Conservation (phyloP, 2,329 filamentous ascomycete species). For the Cordyceps cicadae region DNA sequence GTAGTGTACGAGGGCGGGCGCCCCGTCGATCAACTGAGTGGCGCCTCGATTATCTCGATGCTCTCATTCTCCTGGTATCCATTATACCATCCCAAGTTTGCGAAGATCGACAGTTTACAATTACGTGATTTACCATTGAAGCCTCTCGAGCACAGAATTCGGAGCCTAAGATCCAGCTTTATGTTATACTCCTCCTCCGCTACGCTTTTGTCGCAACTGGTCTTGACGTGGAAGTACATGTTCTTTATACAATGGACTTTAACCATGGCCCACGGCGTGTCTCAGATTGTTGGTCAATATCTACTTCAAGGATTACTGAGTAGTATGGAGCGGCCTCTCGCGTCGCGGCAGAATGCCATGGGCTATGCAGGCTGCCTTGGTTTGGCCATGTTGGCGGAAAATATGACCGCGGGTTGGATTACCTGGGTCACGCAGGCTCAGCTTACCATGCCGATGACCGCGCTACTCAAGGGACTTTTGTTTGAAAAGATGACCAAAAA, state of each 20-base stretch:
- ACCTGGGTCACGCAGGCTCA: constrained; percentile 4
- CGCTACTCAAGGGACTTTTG: constrained; percentile 7
- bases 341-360: constrained; percentile 53
- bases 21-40: constrained; percentile 50
- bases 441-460: background rate
- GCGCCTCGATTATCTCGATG: constrained; percentile 45
- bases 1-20: constrained; percentile 48
- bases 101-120: constrained; percentile 25
- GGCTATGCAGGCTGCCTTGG: constrained; percentile 41
- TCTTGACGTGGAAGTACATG: background rate
- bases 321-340: background rate
- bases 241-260: constrained; percentile 2
- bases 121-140: background rate
- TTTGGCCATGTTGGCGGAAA: constrained; percentile 44
- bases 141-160: background rate
- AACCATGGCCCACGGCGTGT: background rate
- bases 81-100: constrained; percentile 41
- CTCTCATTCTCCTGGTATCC: constrained; percentile 54
- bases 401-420: constrained; percentile 24
- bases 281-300: constrained; percentile 1
- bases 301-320: constrained; percentile 2
- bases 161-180: background rate
- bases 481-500: constrained; percentile 9
- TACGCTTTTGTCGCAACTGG: background rate
- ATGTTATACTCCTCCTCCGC: background rate